Evolutionary conservation across 495 filamentous ascomycete species (phyloP).

Genomic region (Poronia punctata): DNA sequence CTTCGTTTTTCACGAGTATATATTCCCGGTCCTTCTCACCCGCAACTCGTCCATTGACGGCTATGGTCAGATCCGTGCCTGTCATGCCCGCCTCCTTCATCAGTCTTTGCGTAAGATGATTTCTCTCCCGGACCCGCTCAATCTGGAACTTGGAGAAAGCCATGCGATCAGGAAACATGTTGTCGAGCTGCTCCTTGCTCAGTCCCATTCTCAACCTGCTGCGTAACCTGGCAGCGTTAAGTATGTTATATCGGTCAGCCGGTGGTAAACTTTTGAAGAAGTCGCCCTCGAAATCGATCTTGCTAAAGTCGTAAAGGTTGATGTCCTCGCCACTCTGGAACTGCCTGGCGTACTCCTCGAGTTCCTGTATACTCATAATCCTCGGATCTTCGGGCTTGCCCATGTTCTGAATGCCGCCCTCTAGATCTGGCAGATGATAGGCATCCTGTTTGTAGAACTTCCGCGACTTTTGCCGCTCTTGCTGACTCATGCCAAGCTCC

Average conservation of each 20-base stretch:
- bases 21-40: slow-evolving; percentile 91
- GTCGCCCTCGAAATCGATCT: slow-evolving; percentile 91
- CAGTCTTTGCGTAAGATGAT: slow-evolving; percentile 88
- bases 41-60: slow-evolving; percentile 63
- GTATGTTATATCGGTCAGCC: slow-evolving; percentile 90
- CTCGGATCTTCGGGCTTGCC: slow-evolving; percentile 85
- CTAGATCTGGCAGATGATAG: slow-evolving; percentile 86
- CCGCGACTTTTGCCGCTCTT: slow-evolving; percentile 66
- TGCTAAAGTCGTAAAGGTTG: slow-evolving; percentile 96
- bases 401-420: slow-evolving; percentile 70
- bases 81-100: slow-evolving; percentile 95
- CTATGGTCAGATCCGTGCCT: slow-evolving; percentile 58
- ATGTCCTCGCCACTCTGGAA: slow-evolving; percentile 92
- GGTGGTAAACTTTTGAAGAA: slow-evolving; percentile 89
- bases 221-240: slow-evolving; percentile 84
- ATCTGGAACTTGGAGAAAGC: slow-evolving; percentile 95
- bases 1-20: slow-evolving; percentile 89
- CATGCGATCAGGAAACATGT: slow-evolving; percentile 98
- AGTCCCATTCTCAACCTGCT: slow-evolving; percentile 89
- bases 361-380: slow-evolving; percentile 87
- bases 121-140: slow-evolving; percentile 82
- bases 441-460: slow-evolving; percentile 85
- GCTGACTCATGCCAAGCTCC: slow-evolving; percentile 71
- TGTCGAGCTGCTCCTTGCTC: slow-evolving; percentile 90
- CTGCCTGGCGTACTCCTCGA: slow-evolving; percentile 86